Evolutionary conservation across 768 basidiomycete genomes (phyloP), one percentile per base, ranked within the genome.

Genomic region (Rhizopogon roseolus): DNA sequence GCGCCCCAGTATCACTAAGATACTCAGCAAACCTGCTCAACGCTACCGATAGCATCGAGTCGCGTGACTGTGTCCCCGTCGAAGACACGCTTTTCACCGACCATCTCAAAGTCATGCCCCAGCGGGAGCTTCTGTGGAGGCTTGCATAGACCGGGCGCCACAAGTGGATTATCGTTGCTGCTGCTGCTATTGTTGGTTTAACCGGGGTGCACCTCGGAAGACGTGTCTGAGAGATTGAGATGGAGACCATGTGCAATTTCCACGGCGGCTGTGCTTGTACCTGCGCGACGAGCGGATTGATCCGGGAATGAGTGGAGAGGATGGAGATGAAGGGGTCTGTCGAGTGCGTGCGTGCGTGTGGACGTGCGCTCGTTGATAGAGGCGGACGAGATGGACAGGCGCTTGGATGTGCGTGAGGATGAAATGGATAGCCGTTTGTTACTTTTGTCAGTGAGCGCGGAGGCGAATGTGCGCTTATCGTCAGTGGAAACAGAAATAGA

Each of bases 141-240:
- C 57, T 78, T 81, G 45, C 80, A 75, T 50, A 86, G 66, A n/a
- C 82, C 84, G 7, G 79, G 76, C 0, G 78, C 79, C 1, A 70
- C 68, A 32, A 74, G 64, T 5, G 74, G 74, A 3, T 61, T 70
- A 4, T 34, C 13, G 34, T 34, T 34, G 34, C 5, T 34, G 34
- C 11, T 34, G 34, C 4, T 34, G 34, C 9, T 34, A 11, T 4
- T 13, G 34, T 3, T 34, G 9, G 10, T 34, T 10, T 13, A 10
- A 36, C 65, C 73, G 11, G 58, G 69, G 17, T 76, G 73, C 29
- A 72, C 66, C 39, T 82, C 78, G 1, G 87, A 88, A 13, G 86
- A 88, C 1, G 81, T 78, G 64, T 90, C 89, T 1, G 89, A 90
- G n/a, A 90, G 70, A 54, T 91, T 88, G 40, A 89, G 69, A 90